phyloP scores from a whole-genome alignment of 495 filamentous ascomycete species.

The Xylaria castorea region DNA sequence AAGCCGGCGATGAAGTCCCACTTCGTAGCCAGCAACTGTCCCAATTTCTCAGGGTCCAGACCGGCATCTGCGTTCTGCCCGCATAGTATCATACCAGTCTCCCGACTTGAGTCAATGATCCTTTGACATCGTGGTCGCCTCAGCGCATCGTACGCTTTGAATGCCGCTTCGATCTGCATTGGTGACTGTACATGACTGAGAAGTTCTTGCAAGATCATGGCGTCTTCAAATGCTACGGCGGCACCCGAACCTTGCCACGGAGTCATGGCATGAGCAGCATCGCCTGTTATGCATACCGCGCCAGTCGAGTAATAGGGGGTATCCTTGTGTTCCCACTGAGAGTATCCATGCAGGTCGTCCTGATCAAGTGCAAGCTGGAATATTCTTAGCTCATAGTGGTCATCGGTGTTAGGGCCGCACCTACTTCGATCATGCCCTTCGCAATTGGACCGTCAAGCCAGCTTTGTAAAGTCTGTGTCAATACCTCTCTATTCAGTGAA shows the following conservation, averaged over 20 bases:
- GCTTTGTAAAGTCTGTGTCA: slow-evolving; percentile 6
- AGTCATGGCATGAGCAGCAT: slow-evolving; percentile 48
- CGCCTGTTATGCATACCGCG: slow-evolving; percentile 40
- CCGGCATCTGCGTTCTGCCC: slow-evolving; percentile 18
- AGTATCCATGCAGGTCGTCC: slow-evolving; percentile 21
- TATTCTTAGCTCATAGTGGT: background rate
- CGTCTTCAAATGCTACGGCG: slow-evolving; percentile 48
- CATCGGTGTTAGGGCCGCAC: background rate
- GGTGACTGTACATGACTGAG: slow-evolving; percentile 28
- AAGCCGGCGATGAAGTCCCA: slow-evolving; percentile 25
- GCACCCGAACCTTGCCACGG: slow-evolving; percentile 44
- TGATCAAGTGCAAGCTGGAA: slow-evolving; percentile 30
- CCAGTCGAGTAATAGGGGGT: slow-evolving; percentile 30
- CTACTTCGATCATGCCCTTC: slow-evolving; percentile 30
- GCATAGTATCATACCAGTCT: slow-evolving; percentile 28
- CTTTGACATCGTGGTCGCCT: slow-evolving; percentile 24
- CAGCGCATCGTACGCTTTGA: slow-evolving; percentile 18
- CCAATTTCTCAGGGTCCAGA: slow-evolving; percentile 22
- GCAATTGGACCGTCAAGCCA: slow-evolving; percentile 29
- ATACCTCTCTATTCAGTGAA: slow-evolving; percentile 14
- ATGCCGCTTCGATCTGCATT: slow-evolving; percentile 14
- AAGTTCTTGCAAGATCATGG: slow-evolving; percentile 38
- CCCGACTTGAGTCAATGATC: slow-evolving; percentile 27
- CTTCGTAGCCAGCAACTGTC: slow-evolving; percentile 10
- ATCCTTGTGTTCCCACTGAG: slow-evolving; percentile 31